Conservation (phyloP, 257 asterid genomes). For the Verbascum thapsus region DNA sequence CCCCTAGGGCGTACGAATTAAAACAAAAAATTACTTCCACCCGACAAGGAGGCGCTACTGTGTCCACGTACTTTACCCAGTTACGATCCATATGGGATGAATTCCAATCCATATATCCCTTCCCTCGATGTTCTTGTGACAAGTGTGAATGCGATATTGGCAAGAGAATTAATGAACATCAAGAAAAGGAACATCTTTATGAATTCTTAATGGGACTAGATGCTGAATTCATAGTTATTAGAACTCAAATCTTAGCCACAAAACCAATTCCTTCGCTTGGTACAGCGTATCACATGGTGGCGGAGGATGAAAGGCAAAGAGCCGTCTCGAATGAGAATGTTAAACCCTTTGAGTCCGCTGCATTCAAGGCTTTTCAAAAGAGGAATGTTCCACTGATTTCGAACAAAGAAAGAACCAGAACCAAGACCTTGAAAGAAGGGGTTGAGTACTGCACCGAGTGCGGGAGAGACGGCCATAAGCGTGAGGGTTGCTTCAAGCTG, state of each 20-base stretch:
- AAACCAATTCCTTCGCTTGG: not conserved
- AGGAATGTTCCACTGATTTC: not conserved
- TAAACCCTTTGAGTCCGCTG: no score
- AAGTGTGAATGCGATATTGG: not conserved
- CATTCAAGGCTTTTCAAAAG: not conserved
- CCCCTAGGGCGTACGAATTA: not conserved
- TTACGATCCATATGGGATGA: not conserved
- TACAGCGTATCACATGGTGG: not conserved
- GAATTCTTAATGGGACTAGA: slow-evolving; percentile 3
- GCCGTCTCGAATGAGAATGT: no score
- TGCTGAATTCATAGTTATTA: not conserved
- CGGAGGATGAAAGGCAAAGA: not conserved
- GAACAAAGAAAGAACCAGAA: no score
- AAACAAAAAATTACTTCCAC: not conserved
- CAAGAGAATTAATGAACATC: not conserved
- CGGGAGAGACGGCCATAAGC: no score
- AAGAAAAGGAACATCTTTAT: not conserved
- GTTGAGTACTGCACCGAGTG: no score
- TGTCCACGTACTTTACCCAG: not conserved
- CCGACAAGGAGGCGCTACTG: not conserved
- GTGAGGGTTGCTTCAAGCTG: no score
- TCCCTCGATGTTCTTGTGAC: no score
- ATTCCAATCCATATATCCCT: not conserved
- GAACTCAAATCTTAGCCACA: not conserved
- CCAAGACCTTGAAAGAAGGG: no score